A percentile compares a stretch with the other conserved stretches of the same genome.
Evolutionary conservation across 2,329 filamentous ascomycete species (phyloP).

Genomic region (Tolypocladium tundrense): DNA sequence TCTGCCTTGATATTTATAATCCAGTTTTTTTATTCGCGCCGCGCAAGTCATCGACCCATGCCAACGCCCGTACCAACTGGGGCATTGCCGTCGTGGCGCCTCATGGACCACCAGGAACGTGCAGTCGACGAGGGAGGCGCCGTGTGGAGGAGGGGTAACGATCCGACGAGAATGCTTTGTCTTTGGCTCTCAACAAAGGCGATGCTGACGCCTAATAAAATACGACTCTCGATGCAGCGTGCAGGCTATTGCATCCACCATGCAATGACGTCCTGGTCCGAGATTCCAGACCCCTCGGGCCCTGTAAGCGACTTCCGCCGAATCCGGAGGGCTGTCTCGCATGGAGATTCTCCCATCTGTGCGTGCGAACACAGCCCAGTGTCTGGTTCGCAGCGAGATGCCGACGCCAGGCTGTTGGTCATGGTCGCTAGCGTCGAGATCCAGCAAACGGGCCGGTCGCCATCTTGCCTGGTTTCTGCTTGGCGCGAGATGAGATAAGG

Average conservation of each 20-base stretch:
- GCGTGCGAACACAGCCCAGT: neutral
- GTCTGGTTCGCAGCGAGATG: neutral
- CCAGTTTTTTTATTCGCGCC: neutral
- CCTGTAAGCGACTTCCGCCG: neutral
- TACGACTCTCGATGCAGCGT: neutral
- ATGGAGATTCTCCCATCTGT: neutral
- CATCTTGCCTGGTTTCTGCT: slow-evolving; percentile 15
- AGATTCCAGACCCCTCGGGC: neutral
- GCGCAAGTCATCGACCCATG: neutral
- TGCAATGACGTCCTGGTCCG: neutral
- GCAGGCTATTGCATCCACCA: neutral
- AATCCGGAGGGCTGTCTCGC: neutral
- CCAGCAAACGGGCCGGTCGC: slow-evolving; percentile 6
- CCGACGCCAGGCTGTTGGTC: neutral
- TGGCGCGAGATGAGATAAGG: slow-evolving; percentile 37
- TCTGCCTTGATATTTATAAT: neutral
- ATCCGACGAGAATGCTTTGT: neutral
- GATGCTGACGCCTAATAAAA: neutral
- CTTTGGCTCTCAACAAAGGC: neutral
- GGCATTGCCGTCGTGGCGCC: neutral
- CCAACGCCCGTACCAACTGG: neutral
- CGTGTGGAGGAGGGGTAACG: neutral
- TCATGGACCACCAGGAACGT: neutral
- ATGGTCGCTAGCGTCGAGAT: slow-evolving; percentile 9
- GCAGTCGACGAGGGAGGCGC: neutral